Evolutionary conservation across 345 rosid genomes (phyloP), one percentile per base, ranked within the genome.

Genomic region (Rhizophora apiculata): DNA sequence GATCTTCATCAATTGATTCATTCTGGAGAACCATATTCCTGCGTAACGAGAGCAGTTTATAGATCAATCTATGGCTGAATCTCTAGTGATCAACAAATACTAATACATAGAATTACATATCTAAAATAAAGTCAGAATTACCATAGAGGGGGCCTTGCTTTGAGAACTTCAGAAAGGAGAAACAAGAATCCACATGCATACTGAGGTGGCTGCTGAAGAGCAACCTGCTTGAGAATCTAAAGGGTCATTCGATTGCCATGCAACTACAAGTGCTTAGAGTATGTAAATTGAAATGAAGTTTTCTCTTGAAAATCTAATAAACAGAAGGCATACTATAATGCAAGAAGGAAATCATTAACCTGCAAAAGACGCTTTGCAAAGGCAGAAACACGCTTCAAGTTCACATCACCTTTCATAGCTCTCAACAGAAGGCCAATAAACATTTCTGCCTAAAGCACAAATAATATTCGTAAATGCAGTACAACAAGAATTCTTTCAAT

Each of bases 101-200:
- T 18, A 56, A 26, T 15, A 16, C 13, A 7, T 49, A 18, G 30
- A 39, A 13, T 43, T 30, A 43, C 60, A 49, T 31, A 70, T 68
- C 32, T 4, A 58, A 62, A 62, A 32, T 54, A 51, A 64, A 72
- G 56, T 29, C 58, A 43, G 64, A 19, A 64, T 69, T 83, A 94
- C 97, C 97, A 95, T 54, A 95, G 76, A 67, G 89, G 94, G 0
- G 94, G 92, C 62, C 94, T 85, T 55, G 96, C 89, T 81, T 90
- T 95, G 61, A 92, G 91, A 69, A 92, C 89, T 82, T 95, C 99
- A 21, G 99, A 95, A 31, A 95, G 82, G 69, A 90, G 93, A 83
- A 95, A 92, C 62, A 95, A 89, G 82, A 86, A 95, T 69, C 97
- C 99, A 68, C 99, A 92, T 31, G 99, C 89, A 83, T 83, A 87